Base-by-base conservation (phyloP, 208 protist species). In the Jaenimonas drosophilae region DNA sequence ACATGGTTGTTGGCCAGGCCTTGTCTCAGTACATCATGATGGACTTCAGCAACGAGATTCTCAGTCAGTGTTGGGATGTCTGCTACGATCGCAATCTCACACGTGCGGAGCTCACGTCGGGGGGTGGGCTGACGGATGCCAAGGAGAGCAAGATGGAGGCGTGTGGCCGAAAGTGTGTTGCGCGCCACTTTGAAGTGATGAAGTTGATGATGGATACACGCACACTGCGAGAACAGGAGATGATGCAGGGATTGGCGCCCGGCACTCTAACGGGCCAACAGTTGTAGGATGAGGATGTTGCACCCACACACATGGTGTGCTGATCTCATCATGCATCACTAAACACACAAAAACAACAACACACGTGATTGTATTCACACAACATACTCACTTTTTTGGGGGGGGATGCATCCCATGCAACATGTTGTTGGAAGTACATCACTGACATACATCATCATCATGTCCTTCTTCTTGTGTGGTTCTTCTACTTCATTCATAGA, bases 51-150 rank as follows among this genome's bases (percentile, higher is more conserved):
- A 81, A 88, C 49, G 27, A 43, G 33, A 41, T 76, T 6, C 56
- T 94, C 0, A 68, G 76, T 55, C 62, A 87, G 44, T 94, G 86
- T 68, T 94, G 86, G 86, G 74, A 85, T 19, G 76, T 87, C 39
- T 94, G 86, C 69, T 88, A 80, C 58, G 73, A 94, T 41, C 49
- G 46, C 28, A 87, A 89, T 37, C 61, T 94, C 33, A 66, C 59
- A 0, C 67, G 70, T 14, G 49, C 30, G 12, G 80, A 94, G 50
- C 67, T 94, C 16, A 58, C 52, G 16, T 47, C 42, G 7, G 64
- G 63, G 2, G 63, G 57, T 7, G 38, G 38, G 2, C 2, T 87
- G 20, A 37, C 71, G 0, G 78, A 91, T 42, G 39, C 51, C 19
- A 84, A 77, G 34, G 11, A 70, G 21, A 64, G 69, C 7, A 74